A percentile compares a stretch with the other conserved stretches of the same genome.
Evolutionary conservation across 768 basidiomycete species (phyloP).

Genomic region (Phanerodontia chrysosporium): DNA sequence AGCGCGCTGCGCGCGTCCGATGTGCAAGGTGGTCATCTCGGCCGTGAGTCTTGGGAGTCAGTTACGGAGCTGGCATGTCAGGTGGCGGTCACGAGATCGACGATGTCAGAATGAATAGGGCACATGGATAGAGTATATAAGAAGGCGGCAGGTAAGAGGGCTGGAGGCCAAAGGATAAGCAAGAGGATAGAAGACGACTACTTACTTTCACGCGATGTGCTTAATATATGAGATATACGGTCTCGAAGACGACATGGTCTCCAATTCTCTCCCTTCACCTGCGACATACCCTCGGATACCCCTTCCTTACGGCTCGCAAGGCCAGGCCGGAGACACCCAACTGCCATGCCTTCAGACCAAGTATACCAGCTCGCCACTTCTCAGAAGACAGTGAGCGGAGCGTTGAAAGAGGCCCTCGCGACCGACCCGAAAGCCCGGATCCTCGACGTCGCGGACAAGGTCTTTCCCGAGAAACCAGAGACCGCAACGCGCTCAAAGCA

Average conservation of each 20-base stretch:
- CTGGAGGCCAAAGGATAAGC: no score
- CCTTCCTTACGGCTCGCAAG: neutral
- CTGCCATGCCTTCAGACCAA: conserved; percentile 10
- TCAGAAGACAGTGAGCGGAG: conserved; percentile 8
- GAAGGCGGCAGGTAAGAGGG: no score
- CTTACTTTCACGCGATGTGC: no score
- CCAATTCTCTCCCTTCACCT: neutral
- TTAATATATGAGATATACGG: no score
- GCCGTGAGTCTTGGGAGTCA: no score
- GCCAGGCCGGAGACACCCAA: neutral
- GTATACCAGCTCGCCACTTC: conserved; percentile 7
- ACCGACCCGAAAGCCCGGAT: neutral
- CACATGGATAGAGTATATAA: no score
- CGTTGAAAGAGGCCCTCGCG: neutral
- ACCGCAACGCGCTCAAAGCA: conserved; percentile 4
- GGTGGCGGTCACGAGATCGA: no score
- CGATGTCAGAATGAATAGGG: no score
- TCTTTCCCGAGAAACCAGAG: conserved; percentile 10
- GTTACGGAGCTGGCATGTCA: no score
- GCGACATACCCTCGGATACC: neutral
- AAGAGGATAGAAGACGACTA: no score
- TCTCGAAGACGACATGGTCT: neutral
- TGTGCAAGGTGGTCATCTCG: no score
- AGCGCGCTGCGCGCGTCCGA: no score
- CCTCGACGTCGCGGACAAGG: conserved; percentile 9